Evolutionary conservation across 2,329 filamentous ascomycete genomes (phyloP), one percentile per base, ranked within the genome.

Genomic region (Ascomycota sp.): DNA sequence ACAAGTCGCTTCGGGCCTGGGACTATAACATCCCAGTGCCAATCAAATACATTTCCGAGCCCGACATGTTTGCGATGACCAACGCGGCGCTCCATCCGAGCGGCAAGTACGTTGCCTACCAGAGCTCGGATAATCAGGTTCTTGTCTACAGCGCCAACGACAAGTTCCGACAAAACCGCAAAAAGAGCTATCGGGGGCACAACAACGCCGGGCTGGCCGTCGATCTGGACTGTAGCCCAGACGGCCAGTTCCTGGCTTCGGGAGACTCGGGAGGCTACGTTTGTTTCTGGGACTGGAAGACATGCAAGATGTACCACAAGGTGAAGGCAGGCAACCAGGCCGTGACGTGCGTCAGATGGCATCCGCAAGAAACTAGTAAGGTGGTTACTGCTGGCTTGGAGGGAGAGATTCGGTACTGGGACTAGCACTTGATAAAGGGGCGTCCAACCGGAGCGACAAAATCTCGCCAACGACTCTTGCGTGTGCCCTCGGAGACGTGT

Each of bases 271-370:
- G 71, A 11, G 89, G 91, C 27, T 93, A 71, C 47, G 72, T 92
- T 32, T 92, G 80, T 56, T 93, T 95, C 58, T 98, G 84, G 82
- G 89, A 95, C 56, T 98, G 84, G 81, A 98, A 98, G 68, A 93
- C 83, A 29, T 92, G 86, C 54, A 95, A 93, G 59, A 86, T 98
- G 83, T 92, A 82, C 57, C 82, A 92, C 58, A 95, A 95, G 65
- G 72, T 98, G 42, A 71, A 78, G 56, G 84, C 82, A 21, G 73
- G 80, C 38, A 83, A 82, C 35, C 70, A 76, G 35, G 72, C 84
- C 6, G 66, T 93, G 35, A 81, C 82, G n/a, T 80, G 76, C 43
- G 70, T 89, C 37, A 78, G 79, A 51, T 98, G 89, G 86, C 84
- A 95, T 55, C 83, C 86, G n/a, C 79, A 93, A 57, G 89, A 98